phyloP scores from a whole-genome alignment of 208 protist genomes.

The Trypanosoma rangeli region DNA sequence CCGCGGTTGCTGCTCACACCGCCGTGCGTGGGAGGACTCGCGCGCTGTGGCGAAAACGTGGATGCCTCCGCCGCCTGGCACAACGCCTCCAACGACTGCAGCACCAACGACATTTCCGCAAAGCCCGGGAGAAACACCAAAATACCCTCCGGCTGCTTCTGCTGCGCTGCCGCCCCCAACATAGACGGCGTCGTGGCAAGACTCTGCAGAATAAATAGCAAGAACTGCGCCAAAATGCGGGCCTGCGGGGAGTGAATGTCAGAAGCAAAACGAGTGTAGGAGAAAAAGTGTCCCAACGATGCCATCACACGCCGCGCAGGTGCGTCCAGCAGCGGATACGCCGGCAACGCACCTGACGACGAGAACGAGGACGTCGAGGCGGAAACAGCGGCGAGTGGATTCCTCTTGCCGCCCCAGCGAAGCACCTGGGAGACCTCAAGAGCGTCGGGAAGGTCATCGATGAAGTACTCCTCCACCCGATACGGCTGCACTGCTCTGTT shows the following conservation, averaged over 20 bases:
- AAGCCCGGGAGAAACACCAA: constrained; percentile 78
- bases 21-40: not conserved
- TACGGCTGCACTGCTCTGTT: constrained; percentile 11
- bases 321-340: constrained; percentile 3
- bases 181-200: not conserved
- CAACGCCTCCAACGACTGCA: constrained; percentile 50
- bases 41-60: not conserved
- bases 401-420: not conserved
- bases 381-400: no score
- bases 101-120: constrained; percentile 61
- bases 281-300: constrained; percentile 31
- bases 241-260: constrained; percentile 34
- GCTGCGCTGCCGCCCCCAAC: not conserved
- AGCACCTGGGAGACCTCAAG: constrained; percentile 22
- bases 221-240: constrained; percentile 35
- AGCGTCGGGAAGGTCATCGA: constrained; percentile 51
- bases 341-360: not conserved
- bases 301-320: constrained; percentile 28
- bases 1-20: not conserved
- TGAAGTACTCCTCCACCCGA: constrained; percentile 66
- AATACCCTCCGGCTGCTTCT: constrained; percentile 35
- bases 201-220: constrained; percentile 55
- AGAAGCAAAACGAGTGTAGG: constrained; percentile 21
- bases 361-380: not conserved
- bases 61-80: constrained; percentile 17